A percentile compares a stretch with the other conserved stretches of the same genome.
Conservation (phyloP, 2,329 filamentous ascomycete genomes). For the Pseudogymnoascus sp. region DNA sequence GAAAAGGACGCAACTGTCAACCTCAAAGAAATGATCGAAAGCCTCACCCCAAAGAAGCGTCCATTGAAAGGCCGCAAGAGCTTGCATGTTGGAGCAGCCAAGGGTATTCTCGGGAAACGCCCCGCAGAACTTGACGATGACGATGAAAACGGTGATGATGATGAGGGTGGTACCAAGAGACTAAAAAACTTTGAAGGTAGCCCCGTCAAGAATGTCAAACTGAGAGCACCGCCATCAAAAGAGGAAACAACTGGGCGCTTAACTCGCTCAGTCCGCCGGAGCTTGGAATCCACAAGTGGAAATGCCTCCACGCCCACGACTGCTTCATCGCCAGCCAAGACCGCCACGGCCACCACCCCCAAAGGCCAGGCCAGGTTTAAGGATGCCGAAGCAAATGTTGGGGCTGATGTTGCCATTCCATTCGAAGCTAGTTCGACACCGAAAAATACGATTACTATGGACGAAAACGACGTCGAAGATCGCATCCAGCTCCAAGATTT, state of each 20-base stretch:
- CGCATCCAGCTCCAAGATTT: conserved; percentile 84
- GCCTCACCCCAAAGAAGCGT: conserved; percentile 68
- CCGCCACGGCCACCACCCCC: conserved; percentile 43
- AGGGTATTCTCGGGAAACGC: conserved; percentile 65
- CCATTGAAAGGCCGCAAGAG: conserved; percentile 62
- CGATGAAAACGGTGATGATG: conserved; percentile 51
- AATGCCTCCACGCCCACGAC: conserved; percentile 35
- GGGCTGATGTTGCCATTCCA: conserved; percentile 34
- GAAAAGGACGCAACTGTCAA: conserved; percentile 58
- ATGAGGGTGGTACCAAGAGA: conserved; percentile 56
- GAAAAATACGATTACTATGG: conserved; percentile 36
- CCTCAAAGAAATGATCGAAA: conserved; percentile 69
- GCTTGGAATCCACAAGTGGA: conserved; percentile 33
- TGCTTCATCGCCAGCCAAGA: conserved; percentile 41
- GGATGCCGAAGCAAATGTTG: conserved; percentile 35
- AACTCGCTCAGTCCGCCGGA: conserved; percentile 41
- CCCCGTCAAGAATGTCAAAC: conserved; percentile 65
- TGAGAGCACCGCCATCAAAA: conserved; percentile 61
- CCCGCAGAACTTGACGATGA: conserved; percentile 61
- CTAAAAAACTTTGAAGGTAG: conserved; percentile 65
- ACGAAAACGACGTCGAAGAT: conserved; percentile 37
- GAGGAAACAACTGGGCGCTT: conserved; percentile 56
- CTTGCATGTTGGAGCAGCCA: conserved; percentile 65
- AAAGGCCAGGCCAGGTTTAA: conserved; percentile 47
- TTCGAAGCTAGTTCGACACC: conserved; percentile 35